These are phyloP conservation scores for Dipteronia sinensis DNA, from an alignment of 345 rosid genomes.

Conservation along the genomic window DNA sequence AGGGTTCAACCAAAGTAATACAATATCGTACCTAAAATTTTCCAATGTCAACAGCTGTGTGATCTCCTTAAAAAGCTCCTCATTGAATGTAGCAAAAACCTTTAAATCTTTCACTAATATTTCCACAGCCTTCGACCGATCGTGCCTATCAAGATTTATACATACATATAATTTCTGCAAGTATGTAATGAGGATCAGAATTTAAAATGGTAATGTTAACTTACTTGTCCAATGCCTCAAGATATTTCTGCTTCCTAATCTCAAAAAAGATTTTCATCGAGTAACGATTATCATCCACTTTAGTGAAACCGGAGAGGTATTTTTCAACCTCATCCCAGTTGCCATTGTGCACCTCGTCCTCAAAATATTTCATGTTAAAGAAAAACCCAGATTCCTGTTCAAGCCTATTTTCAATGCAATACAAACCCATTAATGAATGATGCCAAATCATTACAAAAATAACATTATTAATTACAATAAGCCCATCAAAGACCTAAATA, in stretches of 20 bases:
- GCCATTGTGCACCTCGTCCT: constrained; percentile 95
- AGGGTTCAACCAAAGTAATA: background rate
- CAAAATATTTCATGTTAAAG: constrained; percentile 98
- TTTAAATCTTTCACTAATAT: constrained; percentile 91
- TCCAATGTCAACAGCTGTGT: constrained; percentile 92
- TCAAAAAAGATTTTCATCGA: constrained; percentile 99
- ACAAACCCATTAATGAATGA: constrained; percentile 26
- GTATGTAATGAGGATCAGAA: background rate
- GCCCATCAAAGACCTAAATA: background rate
- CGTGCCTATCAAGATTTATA: constrained; percentile 58
- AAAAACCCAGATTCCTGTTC: constrained; percentile 99
- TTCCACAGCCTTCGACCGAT: constrained; percentile 94
- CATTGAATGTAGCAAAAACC: constrained; percentile 94
- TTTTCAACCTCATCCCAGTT: constrained; percentile 99
- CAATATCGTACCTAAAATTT: constrained; percentile 65
- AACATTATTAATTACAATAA: background rate
- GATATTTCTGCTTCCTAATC: constrained; percentile 99
- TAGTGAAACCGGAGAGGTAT: constrained; percentile 96
- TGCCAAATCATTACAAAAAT: constrained; percentile 13
- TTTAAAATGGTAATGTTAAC: constrained; percentile 17
- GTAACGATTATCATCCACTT: constrained; percentile 95
- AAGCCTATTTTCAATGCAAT: constrained; percentile 55
- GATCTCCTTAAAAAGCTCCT: constrained; percentile 96
- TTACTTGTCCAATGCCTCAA: constrained; percentile 97
- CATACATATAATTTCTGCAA: background rate